Evolutionary conservation across 176 grass and related monocot species (phyloP).

Genomic region (Hsuehochloa calcarea): DNA sequence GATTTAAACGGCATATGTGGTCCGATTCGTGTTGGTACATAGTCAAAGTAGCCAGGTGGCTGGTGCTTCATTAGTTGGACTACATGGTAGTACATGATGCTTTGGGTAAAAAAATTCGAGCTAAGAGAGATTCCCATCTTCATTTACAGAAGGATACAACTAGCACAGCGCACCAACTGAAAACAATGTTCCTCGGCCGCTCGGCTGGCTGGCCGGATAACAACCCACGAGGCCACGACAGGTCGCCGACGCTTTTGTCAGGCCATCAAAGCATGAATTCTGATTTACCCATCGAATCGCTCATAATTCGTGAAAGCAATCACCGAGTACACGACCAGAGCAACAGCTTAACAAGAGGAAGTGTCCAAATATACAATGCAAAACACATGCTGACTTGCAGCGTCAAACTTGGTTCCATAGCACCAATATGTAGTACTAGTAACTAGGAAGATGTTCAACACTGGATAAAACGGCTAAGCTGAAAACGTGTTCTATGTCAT

Average conservation of each 20-base stretch:
- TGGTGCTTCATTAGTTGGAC: no score
- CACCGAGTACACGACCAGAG: not conserved
- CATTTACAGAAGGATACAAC: no score
- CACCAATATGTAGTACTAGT: not conserved
- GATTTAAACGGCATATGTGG: not conserved
- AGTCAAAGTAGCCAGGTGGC: no score
- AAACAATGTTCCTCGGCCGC: not conserved
- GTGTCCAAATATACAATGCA: not conserved
- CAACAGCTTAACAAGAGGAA: not conserved
- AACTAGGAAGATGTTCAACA: not conserved
- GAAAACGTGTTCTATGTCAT: not conserved
- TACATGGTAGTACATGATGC: no score
- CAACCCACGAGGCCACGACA: not conserved
- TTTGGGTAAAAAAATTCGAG: no score
- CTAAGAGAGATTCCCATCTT: no score
- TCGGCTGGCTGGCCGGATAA: not conserved
- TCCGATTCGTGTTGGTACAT: no score
- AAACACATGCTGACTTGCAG: not conserved
- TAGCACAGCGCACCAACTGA: no score
- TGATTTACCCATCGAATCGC: not conserved
- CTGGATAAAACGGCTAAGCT: not conserved
- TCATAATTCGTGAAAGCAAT: not conserved
- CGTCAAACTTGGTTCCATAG: not conserved
- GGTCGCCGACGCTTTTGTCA: not conserved
- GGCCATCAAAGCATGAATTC: not conserved